phyloP scores from a whole-genome alignment of 176 grass and related monocot genomes.

The Juncus inflexus region DNA sequence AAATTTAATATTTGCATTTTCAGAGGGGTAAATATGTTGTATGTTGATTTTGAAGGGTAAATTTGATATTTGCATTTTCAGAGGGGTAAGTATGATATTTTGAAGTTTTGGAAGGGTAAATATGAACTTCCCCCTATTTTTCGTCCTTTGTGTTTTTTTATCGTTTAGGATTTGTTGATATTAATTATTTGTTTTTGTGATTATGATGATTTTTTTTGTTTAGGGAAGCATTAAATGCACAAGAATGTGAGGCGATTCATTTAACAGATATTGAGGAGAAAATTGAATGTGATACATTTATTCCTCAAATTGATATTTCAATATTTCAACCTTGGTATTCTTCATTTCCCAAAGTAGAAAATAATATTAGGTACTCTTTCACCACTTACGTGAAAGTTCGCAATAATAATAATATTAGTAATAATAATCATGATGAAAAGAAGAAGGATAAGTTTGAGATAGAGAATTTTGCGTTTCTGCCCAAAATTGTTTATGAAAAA shows the following conservation, averaged over 20 bases:
- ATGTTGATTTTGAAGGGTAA: no score
- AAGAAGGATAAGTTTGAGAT: slow-evolving; percentile 58
- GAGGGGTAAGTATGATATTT: no score
- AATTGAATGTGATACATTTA: slow-evolving; percentile 65
- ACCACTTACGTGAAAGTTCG: slow-evolving; percentile 55
- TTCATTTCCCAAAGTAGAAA: slow-evolving; percentile 64
- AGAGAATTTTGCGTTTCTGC: slow-evolving; percentile 60
- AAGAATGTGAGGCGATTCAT: slow-evolving; percentile 77
- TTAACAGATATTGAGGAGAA: slow-evolving; percentile 61
- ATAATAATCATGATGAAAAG: slow-evolving; percentile 19
- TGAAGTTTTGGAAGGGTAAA: no score
- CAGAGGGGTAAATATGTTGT: no score
- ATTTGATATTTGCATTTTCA: no score
- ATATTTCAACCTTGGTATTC: slow-evolving; percentile 81
- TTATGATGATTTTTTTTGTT: slow-evolving; percentile 11
- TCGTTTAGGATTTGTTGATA: slow-evolving; percentile 35
- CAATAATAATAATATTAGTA: slow-evolving; percentile 37
- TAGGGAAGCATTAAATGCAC: slow-evolving; percentile 61
- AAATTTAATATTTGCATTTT: no score
- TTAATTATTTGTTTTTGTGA: slow-evolving; percentile 7
- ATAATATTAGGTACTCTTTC: slow-evolving; percentile 70
- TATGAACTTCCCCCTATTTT: no score
- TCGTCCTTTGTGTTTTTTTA: neutral
- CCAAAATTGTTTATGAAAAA: slow-evolving; percentile 59
- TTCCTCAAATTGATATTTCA: slow-evolving; percentile 52